Percentiles rank a stretch among this genome's conserved stretches.
Evolutionary conservation across 208 protist genomes (phyloP).

Genomic region (Crithidia fasciculata): DNA sequence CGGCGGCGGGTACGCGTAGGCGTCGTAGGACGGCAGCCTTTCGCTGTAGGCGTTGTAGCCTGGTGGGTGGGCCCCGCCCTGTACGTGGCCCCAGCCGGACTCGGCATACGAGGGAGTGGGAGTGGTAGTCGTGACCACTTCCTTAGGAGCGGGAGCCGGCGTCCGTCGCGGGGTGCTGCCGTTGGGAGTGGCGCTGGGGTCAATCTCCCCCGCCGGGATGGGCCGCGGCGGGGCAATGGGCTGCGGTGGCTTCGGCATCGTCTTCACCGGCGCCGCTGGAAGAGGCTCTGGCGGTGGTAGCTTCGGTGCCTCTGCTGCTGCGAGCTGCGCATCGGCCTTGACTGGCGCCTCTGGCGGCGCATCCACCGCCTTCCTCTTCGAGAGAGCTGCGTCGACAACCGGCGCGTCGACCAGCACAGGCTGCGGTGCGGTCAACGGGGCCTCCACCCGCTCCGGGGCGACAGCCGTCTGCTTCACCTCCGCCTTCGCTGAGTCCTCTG

Average conservation of each 20-base stretch:
- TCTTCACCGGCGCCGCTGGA: not conserved
- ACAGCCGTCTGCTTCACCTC: not conserved
- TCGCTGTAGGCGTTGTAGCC: not conserved
- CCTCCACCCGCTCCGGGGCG: not conserved
- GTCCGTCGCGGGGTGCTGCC: not conserved
- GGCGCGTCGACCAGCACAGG: not conserved
- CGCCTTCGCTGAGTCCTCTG: not conserved
- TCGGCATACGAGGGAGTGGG: constrained; percentile 8
- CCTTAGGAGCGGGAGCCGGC: not conserved
- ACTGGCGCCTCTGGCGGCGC: not conserved
- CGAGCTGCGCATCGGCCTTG: not conserved
- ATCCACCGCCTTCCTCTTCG: not conserved
- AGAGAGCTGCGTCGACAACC: not conserved
- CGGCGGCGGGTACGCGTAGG: constrained; percentile 2
- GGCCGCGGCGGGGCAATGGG: constrained; percentile 1
- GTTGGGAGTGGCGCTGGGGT: constrained; percentile 1
- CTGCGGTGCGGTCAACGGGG: not conserved
- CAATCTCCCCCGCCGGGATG: constrained; percentile 14
- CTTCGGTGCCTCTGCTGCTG: not conserved
- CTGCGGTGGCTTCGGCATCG: not conserved
- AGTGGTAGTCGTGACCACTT: not conserved
- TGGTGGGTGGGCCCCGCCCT: not conserved
- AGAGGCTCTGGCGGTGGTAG: not conserved
- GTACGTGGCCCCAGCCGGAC: constrained; percentile 4
- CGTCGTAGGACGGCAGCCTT: constrained; percentile 13